Conservation (phyloP, 257 asterid species). For the Solanum peruvianum region DNA sequence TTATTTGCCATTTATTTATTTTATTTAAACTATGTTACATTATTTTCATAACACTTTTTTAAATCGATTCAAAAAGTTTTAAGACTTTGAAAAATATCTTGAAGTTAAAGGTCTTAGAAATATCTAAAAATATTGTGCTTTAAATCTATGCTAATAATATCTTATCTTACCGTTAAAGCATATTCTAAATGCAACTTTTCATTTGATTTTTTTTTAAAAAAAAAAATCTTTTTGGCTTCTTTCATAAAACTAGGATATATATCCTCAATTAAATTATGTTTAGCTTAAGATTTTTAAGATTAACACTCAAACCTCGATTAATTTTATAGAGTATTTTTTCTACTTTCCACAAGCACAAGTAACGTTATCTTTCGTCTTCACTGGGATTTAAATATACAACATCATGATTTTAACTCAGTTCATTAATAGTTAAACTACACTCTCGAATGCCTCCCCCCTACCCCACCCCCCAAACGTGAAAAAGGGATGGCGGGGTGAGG, state of each 20-base stretch:
- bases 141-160: not conserved
- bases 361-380: not conserved
- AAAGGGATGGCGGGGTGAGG: not conserved
- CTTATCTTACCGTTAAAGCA: not conserved
- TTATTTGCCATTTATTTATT: not conserved
- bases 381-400: not conserved
- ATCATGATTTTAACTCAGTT: not conserved
- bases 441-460: no score
- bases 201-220: not conserved
- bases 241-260: not conserved
- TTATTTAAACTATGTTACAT: not conserved
- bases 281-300: not conserved
- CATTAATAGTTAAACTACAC: not conserved
- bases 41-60: not conserved
- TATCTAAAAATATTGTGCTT: not conserved
- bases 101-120: not conserved
- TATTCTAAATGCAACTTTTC: not conserved
- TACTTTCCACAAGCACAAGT: not conserved
- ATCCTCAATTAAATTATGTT: not conserved
- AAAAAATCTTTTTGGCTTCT: not conserved
- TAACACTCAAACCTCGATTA: not conserved
- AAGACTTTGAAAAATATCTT: not conserved
- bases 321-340: not conserved
- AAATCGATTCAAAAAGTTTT: not conserved
- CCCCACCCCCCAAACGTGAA: not conserved